Base-by-base conservation (phyloP, 345 rosid genomes). In the Populus alba region DNA sequence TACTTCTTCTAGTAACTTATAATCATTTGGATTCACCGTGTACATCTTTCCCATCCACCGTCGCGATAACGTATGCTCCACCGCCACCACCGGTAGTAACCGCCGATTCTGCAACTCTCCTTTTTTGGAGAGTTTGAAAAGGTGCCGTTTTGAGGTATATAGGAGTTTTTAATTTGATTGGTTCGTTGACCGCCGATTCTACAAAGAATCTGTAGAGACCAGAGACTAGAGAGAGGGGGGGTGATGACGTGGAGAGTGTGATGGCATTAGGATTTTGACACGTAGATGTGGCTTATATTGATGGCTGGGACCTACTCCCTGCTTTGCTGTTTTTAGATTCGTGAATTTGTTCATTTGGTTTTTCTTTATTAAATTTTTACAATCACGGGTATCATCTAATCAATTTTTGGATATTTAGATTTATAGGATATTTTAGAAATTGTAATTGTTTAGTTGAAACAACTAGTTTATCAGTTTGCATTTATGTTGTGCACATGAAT, bases 1-100 rank as follows among this genome's bases (percentile, higher is more conserved):
- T 51, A 91, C 81, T 85, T 94, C 99, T 80, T 97, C 99, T 43
- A 97, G 84, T 47, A 91, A 92, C 83, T 78, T 90, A 77, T 97
- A 97, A 76, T 97, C 97, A 70, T 76, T 84, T 1, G 85, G 76
- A 87, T 90, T 91, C 22, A 80, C 86, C 8, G 99, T 89, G 88
- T 85, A 94, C 38, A 86, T 38, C 84, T 76, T 88, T 9, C 78
- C 78, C 78, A 78, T 75, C 67, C 23, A 67, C 49, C 51, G 31
- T 17, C 70, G 13, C 45, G 47, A 22, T 31, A 38, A 37, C 13
- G 65, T n/a, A 23, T 59, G 29, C 23, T 53, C 62, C 6, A 8
- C 62, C 23, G 16, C 59, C 61, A 8, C 61, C 29, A n/a, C 29
- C 29, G 27, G 15, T 59, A 59, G 65, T 23, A 59, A 59, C 25